Evolutionary conservation across 805 yeast species (phyloP).

Genomic region (Suhomyces tanzawaensis): DNA sequence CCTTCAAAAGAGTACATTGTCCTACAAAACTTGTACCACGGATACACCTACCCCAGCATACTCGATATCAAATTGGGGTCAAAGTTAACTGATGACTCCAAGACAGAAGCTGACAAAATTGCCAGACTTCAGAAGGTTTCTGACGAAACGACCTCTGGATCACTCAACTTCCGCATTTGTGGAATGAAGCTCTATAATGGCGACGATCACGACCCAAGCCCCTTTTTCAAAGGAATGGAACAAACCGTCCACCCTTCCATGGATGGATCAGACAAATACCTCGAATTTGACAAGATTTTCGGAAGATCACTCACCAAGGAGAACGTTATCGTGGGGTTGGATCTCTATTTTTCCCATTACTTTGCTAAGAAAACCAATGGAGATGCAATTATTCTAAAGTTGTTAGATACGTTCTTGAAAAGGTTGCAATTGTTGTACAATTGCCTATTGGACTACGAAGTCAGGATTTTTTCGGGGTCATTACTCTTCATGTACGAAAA

Average conservation of each 20-base stretch:
- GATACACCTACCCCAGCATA: constrained; percentile 64
- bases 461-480: constrained; percentile 69
- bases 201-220: constrained; percentile 1
- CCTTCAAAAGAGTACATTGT: constrained; percentile 48
- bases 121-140: constrained; percentile 64
- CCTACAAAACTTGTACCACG: constrained; percentile 64
- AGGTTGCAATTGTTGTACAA: constrained; percentile 66
- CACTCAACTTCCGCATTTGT: constrained; percentile 73
- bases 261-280: constrained; percentile 37
- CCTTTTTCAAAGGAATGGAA: constrained; percentile 8
- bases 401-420: constrained; percentile 48
- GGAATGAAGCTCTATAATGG: constrained; percentile 67
- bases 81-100: constrained; percentile 60
- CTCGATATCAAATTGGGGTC: constrained; percentile 84
- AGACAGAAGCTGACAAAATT: constrained; percentile 54
- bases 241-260: constrained; percentile 1
- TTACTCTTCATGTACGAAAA: constrained; percentile 73
- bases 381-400: constrained; percentile 21
- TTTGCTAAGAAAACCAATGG: constrained; percentile 15
- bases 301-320: constrained; percentile 59
- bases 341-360: constrained; percentile 37
- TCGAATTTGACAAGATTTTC: constrained; percentile 59
- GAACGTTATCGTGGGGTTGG: constrained; percentile 46
- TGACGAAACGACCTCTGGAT: constrained; percentile 73
- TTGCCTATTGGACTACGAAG: constrained; percentile 59